A percentile compares a stretch with the other conserved stretches of the same genome.
phyloP scores from a whole-genome alignment of 2,329 filamentous ascomycete species.

The Cladosporium sp. region DNA sequence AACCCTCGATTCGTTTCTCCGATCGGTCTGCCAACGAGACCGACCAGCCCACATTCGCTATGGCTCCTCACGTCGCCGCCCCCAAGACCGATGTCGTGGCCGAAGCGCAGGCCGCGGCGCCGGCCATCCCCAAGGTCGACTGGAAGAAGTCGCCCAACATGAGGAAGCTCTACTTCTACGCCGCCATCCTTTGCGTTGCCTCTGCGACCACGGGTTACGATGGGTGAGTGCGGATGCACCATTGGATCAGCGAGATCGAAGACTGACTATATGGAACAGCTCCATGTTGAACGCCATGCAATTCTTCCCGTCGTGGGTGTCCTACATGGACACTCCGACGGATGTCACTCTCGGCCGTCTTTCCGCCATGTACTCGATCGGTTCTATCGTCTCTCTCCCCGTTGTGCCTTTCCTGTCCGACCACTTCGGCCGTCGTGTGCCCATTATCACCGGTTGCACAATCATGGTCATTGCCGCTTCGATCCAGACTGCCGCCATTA shows the following conservation, averaged over 20 bases:
- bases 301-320: conserved; percentile 23
- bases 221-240: conserved; percentile 13
- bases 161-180: conserved; percentile 16
- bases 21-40: background rate
- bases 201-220: conserved; percentile 24
- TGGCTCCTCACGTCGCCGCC: conserved; percentile 8
- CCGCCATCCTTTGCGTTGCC: conserved; percentile 15
- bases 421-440: conserved; percentile 19
- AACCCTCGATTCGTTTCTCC: conserved; percentile 4
- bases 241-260: background rate
- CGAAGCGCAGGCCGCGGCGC: conserved; percentile 10
- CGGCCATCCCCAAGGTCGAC: conserved; percentile 10
- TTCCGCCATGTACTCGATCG: conserved; percentile 20
- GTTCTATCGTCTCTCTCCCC: conserved; percentile 20
- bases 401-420: conserved; percentile 21
- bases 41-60: conserved; percentile 7
- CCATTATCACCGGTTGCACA: conserved; percentile 10
- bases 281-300: conserved; percentile 13
- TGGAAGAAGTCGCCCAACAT: conserved; percentile 15
- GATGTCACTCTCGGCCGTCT: conserved; percentile 25
- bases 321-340: conserved; percentile 20
- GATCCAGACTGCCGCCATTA: conserved; percentile 7
- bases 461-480: conserved; percentile 12
- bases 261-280: background rate
- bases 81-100: conserved; percentile 11